A percentile compares a stretch with the other conserved stretches of the same genome.
Evolutionary conservation across 768 basidiomycete species (phyloP).

Genomic region (Nidularia pulvinata): DNA sequence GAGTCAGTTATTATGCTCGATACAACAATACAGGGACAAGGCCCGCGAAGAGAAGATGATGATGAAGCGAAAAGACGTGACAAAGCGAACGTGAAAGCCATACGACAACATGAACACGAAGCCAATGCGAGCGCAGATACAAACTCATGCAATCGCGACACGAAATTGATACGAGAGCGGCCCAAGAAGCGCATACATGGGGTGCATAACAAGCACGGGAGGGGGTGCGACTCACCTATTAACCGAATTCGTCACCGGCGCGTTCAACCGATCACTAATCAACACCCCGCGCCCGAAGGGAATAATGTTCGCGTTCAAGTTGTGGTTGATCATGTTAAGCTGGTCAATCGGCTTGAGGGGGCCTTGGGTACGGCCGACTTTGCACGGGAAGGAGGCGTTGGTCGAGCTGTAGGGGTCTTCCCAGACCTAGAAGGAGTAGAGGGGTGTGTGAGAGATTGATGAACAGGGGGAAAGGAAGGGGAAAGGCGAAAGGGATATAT

Average conservation of each 20-base stretch:
- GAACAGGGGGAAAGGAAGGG: not conserved
- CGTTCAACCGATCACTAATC: slow-evolving; percentile 33
- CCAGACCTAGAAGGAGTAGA: slow-evolving; percentile 39
- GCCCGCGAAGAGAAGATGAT: too few species aligned
- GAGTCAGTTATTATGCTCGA: too few species aligned
- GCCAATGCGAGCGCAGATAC: too few species aligned
- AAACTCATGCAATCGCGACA: too few species aligned
- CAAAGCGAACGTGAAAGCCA: too few species aligned
- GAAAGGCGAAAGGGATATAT: not conserved
- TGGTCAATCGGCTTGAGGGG: slow-evolving; percentile 48
- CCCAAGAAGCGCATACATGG: not conserved
- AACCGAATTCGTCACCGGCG: slow-evolving; percentile 33
- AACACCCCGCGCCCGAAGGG: slow-evolving; percentile 33
- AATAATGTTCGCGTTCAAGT: slow-evolving; percentile 43
- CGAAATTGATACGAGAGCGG: too few species aligned
- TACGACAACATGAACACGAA: too few species aligned
- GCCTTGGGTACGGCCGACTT: slow-evolving; percentile 49
- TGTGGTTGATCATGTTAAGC: slow-evolving; percentile 61
- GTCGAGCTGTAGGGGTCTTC: slow-evolving; percentile 55
- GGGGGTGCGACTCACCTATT: slow-evolving; percentile 24
- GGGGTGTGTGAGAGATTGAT: not conserved
- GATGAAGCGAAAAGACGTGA: too few species aligned
- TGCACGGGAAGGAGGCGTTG: slow-evolving; percentile 50
- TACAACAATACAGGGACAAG: too few species aligned
- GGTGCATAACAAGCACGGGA: not conserved